phyloP scores from a whole-genome alignment of 352 stramenopile genomes.

The Pythium monospermum region DNA sequence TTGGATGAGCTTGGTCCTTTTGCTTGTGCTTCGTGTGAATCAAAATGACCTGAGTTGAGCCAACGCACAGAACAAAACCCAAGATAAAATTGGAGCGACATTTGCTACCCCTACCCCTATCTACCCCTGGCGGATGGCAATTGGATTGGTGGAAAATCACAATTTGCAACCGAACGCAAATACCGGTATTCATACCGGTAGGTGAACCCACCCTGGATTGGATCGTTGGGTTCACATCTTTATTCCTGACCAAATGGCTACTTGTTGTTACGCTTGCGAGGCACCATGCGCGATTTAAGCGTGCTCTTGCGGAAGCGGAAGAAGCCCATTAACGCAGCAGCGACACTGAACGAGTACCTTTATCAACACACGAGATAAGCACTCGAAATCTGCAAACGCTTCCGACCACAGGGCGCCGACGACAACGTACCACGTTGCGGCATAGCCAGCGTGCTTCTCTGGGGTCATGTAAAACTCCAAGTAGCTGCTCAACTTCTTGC shows the following conservation, averaged over 20 bases:
- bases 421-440: conserved; percentile 63
- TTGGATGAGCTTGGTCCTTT: too few species aligned
- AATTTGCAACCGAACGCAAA: too few species aligned
- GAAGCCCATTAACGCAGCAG: conserved; percentile 59
- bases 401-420: background rate
- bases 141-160: too few species aligned
- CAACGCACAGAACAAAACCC: too few species aligned
- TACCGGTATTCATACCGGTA: too few species aligned
- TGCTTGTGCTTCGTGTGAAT: background rate
- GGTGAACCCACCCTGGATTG: too few species aligned
- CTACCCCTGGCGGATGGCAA: too few species aligned
- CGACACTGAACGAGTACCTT: conserved; percentile 80
- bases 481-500: conserved; percentile 77
- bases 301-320: conserved; percentile 63
- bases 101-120: too few species aligned
- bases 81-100: too few species aligned
- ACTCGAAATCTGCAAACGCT: background rate
- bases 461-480: conserved; percentile 88
- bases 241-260: too few species aligned
- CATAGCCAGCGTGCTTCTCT: conserved; percentile 80
- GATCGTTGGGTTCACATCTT: too few species aligned
- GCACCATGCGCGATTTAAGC: conserved; percentile 9
- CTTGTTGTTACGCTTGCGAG: background rate
- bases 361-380: background rate
- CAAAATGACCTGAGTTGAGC: background rate